Conservation (phyloP, 805 yeast genomes). For the Crinitomyces ghanaensis region DNA sequence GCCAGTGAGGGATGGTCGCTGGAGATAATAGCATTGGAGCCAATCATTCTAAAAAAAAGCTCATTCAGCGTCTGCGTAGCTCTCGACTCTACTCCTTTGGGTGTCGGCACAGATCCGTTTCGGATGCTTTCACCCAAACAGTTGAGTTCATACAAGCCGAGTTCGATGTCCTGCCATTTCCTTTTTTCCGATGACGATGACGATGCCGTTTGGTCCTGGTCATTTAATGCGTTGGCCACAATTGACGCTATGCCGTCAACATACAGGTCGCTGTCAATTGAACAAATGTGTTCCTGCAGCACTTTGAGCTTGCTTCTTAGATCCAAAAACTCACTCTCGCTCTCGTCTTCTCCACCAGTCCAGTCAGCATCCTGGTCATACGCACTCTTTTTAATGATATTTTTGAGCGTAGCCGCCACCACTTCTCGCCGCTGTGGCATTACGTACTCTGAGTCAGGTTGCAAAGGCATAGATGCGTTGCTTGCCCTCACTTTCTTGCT, state of each 20-base stretch:
- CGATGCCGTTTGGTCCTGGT: no score
- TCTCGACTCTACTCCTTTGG: slow-evolving; percentile 47
- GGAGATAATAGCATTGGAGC: slow-evolving; percentile 33
- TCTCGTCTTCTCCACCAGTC: slow-evolving; percentile 49
- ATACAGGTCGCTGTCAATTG: slow-evolving; percentile 48
- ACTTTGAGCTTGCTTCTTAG: slow-evolving; percentile 60
- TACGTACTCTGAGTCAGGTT: slow-evolving; percentile 20
- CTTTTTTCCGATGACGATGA: slow-evolving; percentile 21
- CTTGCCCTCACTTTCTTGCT: slow-evolving; percentile 38
- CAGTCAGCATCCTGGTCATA: slow-evolving; percentile 69
- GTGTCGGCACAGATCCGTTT: slow-evolving; percentile 61
- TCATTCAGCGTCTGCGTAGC: slow-evolving; percentile 54
- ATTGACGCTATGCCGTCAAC: slow-evolving; percentile 49
- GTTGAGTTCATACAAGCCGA: slow-evolving; percentile 74
- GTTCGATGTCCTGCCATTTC: slow-evolving; percentile 73
- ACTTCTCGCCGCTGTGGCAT: slow-evolving; percentile 37
- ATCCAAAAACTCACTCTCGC: slow-evolving; percentile 68
- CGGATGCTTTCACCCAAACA: slow-evolving; percentile 71
- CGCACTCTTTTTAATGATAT: slow-evolving; percentile 66
- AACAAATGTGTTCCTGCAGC: slow-evolving; percentile 74
- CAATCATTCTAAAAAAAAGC: slow-evolving; percentile 42
- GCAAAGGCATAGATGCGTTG: slow-evolving; percentile 23
- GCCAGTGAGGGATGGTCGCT: slow-evolving; percentile 76
- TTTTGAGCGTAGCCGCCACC: slow-evolving; percentile 51
- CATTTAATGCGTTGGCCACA: slow-evolving; percentile 39